Evolutionary conservation across 1,139 yeast species (phyloP), one percentile per base, ranked within the genome.

Genomic region (Magnusiomyces sp.): DNA sequence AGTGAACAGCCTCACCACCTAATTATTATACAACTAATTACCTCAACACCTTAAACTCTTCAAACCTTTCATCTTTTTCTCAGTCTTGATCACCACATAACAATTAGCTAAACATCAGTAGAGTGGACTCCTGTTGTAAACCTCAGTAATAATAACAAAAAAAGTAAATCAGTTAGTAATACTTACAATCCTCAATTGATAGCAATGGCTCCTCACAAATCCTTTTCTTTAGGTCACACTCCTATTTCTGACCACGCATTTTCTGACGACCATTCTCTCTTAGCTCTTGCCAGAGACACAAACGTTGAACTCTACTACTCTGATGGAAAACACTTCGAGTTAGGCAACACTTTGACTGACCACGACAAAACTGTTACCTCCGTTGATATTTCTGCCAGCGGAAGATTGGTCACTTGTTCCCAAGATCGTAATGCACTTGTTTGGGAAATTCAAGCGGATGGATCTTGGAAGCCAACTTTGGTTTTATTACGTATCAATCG

Each of bases 391-490:
- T 85, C 96, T 27, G 75, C 79, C 27, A 88, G 87, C 59, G 97
- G 97, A 43, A 81, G 84, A 63, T 87, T 94, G 59, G 94, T 92
- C 61, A 92, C 98, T 31, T 90, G 97, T 66, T 90, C 98, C 4
- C 97, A 94, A 70, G 99, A 94, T 68, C 78, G 99, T 68, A 94
- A 94, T 62, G 98, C 98, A 5, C 77, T 90, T 60, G 99, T 94
- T 16, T 92, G 97, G 97, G 92, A 87, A 57, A 83, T 84, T 49
- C 71, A 76, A 67, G 54, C 63, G 49, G 79, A 77, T 61, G 83
- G 82, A 3, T 56, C 75, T 9, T 77, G 80, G 69, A 89, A 85
- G 71, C 96, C 97, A 46, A 90, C 97, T 2, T 76, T 94, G 64
- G 99, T 94, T 17, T 74, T 94, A 53, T 76, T 94, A 64, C 80